A percentile compares a stretch with the other conserved stretches of the same genome.
phyloP scores from a whole-genome alignment of 768 basidiomycete species.

The Fistulinella prunicolor region DNA sequence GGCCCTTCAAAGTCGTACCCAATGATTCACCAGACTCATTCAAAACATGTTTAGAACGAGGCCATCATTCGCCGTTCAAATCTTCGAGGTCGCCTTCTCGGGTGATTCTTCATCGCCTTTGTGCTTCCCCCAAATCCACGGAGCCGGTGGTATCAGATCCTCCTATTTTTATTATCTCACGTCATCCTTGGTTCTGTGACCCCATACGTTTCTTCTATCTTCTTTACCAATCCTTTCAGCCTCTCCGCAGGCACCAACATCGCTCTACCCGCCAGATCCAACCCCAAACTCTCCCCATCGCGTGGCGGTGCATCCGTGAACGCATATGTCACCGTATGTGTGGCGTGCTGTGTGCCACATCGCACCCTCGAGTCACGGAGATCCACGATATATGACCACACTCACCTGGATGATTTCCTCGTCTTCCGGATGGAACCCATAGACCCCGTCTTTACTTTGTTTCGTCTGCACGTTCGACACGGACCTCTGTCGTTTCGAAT shows the following conservation, averaged over 20 bases:
- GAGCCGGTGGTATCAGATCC: too few relatives aligned
- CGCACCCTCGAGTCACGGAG: neutral
- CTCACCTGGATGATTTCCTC: conserved; percentile 62
- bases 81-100: too few relatives aligned
- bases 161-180: too few relatives aligned
- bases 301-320: conserved; percentile 54
- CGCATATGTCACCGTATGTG: conserved; percentile 32
- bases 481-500: conserved; percentile 38
- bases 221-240: conserved; percentile 40
- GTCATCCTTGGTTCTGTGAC: conserved; percentile 1
- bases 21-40: too few relatives aligned
- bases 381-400: too few relatives aligned
- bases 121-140: too few relatives aligned
- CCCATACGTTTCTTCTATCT: conserved; percentile 37
- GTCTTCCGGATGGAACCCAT: conserved; percentile 87
- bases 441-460: conserved; percentile 48
- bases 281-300: conserved; percentile 65
- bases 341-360: conserved; percentile 16
- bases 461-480: conserved; percentile 21
- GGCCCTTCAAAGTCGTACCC: too few relatives aligned
- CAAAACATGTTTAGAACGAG: too few relatives aligned
- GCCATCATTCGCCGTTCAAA: too few relatives aligned
- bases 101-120: too few relatives aligned
- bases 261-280: conserved; percentile 65
- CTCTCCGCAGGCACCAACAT: conserved; percentile 54